phyloP scores from a whole-genome alignment of 805 yeast genomes.

The Kodamaea nitidulidarum region DNA sequence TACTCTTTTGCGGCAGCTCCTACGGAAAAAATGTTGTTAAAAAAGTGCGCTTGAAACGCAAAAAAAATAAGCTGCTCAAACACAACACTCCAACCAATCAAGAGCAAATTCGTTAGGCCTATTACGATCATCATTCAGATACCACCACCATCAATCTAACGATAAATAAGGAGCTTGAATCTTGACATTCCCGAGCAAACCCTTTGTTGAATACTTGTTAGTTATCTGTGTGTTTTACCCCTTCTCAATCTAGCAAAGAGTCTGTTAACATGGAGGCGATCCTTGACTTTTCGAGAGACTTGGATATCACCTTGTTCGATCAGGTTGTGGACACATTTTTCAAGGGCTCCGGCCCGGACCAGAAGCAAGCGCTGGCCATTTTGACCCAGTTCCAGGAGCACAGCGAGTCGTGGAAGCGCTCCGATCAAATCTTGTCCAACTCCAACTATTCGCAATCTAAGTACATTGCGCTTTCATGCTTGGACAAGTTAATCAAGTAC shows the following conservation, averaged over 20 bases:
- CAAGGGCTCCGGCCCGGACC: constrained; percentile 67
- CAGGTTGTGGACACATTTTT: constrained; percentile 82
- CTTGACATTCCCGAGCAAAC: not conserved
- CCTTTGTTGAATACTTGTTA: constrained; percentile 1
- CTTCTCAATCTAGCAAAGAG: not conserved
- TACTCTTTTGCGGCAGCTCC: no score
- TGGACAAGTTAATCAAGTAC: constrained; percentile 85
- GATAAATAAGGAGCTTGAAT: constrained; percentile 1
- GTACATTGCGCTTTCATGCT: constrained; percentile 83
- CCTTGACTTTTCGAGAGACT: constrained; percentile 79
- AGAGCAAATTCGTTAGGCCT: not conserved
- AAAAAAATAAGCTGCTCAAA: constrained; percentile 1
- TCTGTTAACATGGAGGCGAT: constrained; percentile 66
- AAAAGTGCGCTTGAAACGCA: not conserved
- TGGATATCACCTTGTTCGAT: constrained; percentile 78
- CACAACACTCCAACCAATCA: not conserved
- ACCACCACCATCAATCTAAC: not conserved
- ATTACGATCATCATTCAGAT: not conserved
- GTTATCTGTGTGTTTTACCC: constrained; percentile 1
- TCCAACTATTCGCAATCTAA: constrained; percentile 82
- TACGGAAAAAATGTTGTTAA: not conserved
- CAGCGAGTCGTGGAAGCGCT: constrained; percentile 93
- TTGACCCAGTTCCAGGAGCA: constrained; percentile 84
- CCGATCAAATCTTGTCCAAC: constrained; percentile 80
- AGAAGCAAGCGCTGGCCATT: constrained; percentile 65